A percentile compares a stretch with the other conserved stretches of the same genome.
phyloP scores from a whole-genome alignment of 257 asterid genomes.

The Gardenia jasminoides region DNA sequence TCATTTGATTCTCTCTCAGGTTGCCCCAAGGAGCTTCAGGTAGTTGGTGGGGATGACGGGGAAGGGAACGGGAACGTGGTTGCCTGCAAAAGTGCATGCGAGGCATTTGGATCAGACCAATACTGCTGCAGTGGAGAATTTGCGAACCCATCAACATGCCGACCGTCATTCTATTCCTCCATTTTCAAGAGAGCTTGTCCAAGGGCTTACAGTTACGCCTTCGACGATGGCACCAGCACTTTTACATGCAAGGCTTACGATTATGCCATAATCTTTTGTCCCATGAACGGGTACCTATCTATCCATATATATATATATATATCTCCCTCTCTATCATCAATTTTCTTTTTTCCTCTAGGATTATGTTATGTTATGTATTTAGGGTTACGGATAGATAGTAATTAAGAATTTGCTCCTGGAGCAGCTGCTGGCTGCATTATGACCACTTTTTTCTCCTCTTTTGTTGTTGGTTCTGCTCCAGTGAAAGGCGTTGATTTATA shows the following conservation, averaged over 20 bases:
- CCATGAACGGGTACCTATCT: constrained; percentile 26
- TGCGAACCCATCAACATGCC: constrained; percentile 73
- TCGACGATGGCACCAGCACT: constrained; percentile 82
- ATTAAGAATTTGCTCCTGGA: background rate
- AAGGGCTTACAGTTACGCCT: constrained; percentile 76
- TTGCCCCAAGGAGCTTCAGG: constrained; percentile 86
- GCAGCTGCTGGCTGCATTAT: constrained; percentile 17
- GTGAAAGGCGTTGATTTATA: constrained; percentile 20
- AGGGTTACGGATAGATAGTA: no score
- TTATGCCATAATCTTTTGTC: constrained; percentile 57
- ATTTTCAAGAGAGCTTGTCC: constrained; percentile 78
- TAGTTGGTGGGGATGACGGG: constrained; percentile 45
- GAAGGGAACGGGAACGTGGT: constrained; percentile 52
- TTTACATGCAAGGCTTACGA: constrained; percentile 74
- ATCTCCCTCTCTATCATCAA: no score
- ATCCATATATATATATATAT: no score
- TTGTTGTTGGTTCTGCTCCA: background rate
- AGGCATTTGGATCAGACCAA: constrained; percentile 66
- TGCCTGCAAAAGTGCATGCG: constrained; percentile 89
- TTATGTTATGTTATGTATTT: no score
- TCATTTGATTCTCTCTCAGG: constrained; percentile 34
- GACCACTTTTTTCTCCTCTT: background rate
- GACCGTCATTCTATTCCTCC: constrained; percentile 68
- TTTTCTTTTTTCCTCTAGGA: no score
- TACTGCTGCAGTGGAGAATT: constrained; percentile 85